Base-by-base conservation (phyloP, 2,329 filamentous ascomycete genomes). In the Xylariaceae sp. region DNA sequence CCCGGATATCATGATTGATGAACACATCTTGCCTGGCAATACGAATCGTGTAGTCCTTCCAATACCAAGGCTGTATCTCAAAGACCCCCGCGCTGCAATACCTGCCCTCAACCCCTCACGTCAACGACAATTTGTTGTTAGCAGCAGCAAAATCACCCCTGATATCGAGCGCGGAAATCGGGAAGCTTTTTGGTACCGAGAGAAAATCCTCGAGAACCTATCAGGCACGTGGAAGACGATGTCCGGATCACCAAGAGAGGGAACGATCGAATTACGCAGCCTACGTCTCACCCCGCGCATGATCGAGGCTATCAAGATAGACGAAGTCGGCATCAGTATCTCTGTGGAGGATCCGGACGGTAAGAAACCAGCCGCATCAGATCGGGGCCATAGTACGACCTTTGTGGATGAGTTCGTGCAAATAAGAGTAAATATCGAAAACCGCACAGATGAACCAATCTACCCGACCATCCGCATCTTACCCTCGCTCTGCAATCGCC, bases 61-160 rank as follows among this genome's bases (percentile, higher is more conserved):
- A 0, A 71, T 95, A 3, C 85, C 80, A 43, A 81, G 87, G 27
- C 74, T 94, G 32, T 87, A 86, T 61, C 65, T 95, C 17, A 75
- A 83, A n/a, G 80, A 93, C 50, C 83, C 88, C 3, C 81, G 90
- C 59, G 83, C 83, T 2, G 74, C 85, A 2, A 87, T 96, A 32
- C 91, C 90, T 1, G 84, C 82, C 1, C 73, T 95, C 8, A 90
- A 92, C 54, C 85, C 86, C 1, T 82, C 85, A 0, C 82, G 85
- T n/a, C 85, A 89, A 60, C 80, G 90, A n/a, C 91, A 96, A 61
- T 96, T 95, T 58, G 88, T 96, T 22, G 88, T 95, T 35, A 93
- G 86, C 65, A 80, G 83, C 14, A 83, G 81, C 60, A 87, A 87
- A 57, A 80, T 91, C 45, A 84, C 86, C 0, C 86, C 88, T 0